A percentile compares a stretch with the other conserved stretches of the same genome.
Conservation (phyloP, 164 flowering plant species). For the Cinnamomum chago region DNA sequence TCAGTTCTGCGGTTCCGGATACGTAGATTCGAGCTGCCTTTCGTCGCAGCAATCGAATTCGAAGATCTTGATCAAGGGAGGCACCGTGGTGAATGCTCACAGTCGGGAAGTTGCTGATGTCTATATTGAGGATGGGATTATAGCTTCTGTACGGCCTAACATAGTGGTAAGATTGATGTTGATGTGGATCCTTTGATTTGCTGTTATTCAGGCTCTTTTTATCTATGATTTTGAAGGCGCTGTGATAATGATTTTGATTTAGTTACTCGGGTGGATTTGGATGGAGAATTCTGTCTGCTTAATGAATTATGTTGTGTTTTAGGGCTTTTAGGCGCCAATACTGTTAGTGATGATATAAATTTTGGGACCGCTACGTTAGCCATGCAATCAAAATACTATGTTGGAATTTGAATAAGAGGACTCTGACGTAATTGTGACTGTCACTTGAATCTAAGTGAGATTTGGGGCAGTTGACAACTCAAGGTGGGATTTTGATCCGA, state of each 20-base stretch:
- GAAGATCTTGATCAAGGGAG: slow-evolving; percentile 87
- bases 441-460: not conserved
- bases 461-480: not conserved
- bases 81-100: slow-evolving; percentile 94
- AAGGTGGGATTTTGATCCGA: not conserved
- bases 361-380: no score
- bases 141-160: slow-evolving; percentile 63
- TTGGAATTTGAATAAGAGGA: no score
- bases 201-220: not conserved
- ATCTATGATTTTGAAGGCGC: not conserved
- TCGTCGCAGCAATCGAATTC: slow-evolving; percentile 27
- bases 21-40: slow-evolving; percentile 42
- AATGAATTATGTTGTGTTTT: not conserved
- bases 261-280: not conserved
- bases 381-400: no score
- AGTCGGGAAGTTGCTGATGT: slow-evolving; percentile 86
- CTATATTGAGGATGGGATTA: slow-evolving; percentile 83
- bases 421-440: not conserved
- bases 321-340: not conserved
- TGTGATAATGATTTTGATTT: not conserved
- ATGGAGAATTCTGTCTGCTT: not conserved
- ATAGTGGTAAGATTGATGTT: slow-evolving; percentile 44
- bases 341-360: not conserved
- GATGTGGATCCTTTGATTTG: not conserved
- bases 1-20: slow-evolving; percentile 63